These are phyloP conservation scores for Cucumis cinereus DNA, from an alignment of 306 rosid species.

Conservation along the genomic window DNA sequence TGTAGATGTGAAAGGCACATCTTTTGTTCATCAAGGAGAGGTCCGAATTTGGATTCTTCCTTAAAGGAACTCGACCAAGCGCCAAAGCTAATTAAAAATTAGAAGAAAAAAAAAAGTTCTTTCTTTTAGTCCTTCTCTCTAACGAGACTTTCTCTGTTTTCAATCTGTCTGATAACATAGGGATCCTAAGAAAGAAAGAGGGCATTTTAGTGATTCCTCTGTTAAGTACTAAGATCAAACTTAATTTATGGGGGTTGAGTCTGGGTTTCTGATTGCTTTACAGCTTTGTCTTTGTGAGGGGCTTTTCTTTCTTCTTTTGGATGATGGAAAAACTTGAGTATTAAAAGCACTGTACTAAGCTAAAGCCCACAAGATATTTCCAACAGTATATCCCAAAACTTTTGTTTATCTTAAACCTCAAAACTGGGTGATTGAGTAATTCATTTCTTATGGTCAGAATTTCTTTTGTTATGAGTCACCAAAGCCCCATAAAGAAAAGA, in stretches of 20 bases:
- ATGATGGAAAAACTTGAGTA: not conserved
- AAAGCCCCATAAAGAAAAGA: conserved; percentile 18
- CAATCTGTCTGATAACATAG: not conserved
- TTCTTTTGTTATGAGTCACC: not conserved
- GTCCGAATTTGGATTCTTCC: not conserved
- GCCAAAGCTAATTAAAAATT: not conserved
- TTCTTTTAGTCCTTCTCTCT: not conserved
- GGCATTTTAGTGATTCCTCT: not conserved
- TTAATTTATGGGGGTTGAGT: not conserved
- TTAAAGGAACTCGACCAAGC: not conserved
- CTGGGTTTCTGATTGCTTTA: not conserved
- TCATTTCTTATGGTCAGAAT: not conserved
- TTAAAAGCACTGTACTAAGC: not conserved
- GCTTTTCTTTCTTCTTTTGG: not conserved
- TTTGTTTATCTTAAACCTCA: not conserved
- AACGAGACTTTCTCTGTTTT: not conserved
- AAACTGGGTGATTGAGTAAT: not conserved
- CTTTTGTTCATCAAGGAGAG: not conserved
- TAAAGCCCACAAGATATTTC: not conserved
- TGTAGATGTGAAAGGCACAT: not conserved
- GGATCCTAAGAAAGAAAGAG: conserved; percentile 10
- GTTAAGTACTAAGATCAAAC: not conserved
- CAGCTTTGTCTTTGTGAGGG: not conserved
- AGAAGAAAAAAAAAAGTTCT: not conserved
- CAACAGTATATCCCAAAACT: not conserved